Conservation (phyloP, 164 flowering plant genomes). For the Aristolochia fimbriata region DNA sequence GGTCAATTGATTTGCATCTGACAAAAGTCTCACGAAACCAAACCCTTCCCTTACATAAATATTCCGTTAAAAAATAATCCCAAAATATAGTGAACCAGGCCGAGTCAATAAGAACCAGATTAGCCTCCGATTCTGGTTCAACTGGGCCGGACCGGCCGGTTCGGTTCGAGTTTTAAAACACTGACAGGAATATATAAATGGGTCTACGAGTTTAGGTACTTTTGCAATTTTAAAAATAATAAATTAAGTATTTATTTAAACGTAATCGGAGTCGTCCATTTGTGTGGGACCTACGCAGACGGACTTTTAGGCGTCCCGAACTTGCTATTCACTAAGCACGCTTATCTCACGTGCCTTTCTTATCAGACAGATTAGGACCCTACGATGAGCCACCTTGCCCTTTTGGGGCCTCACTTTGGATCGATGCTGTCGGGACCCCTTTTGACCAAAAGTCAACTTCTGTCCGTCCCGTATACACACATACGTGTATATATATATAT, state of each 20-base stretch:
- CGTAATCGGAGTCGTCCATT: not conserved
- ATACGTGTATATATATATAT: too few species aligned
- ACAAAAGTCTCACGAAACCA: constrained; percentile 8
- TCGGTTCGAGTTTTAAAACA: too few species aligned
- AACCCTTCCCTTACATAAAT: not conserved
- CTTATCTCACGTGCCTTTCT: not conserved
- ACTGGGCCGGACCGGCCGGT: too few species aligned
- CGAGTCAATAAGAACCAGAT: too few species aligned
- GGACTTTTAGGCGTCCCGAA: not conserved
- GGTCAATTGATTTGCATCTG: constrained; percentile 6
- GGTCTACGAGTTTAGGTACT: too few species aligned
- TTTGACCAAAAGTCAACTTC: constrained; percentile 39
- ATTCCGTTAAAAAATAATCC: too few species aligned
- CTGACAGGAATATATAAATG: too few species aligned
- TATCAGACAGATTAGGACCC: too few species aligned
- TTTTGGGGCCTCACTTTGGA: not conserved
- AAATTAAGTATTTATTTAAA: not conserved
- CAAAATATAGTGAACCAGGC: too few species aligned
- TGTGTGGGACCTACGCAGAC: not conserved
- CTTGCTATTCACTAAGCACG: not conserved
- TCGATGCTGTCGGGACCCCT: constrained; percentile 15
- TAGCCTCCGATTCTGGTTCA: too few species aligned
- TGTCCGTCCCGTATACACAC: not conserved
- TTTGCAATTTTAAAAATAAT: too few species aligned
- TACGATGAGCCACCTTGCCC: not conserved